Base-by-base conservation (phyloP, 2,329 filamentous ascomycete species). In the Coniochaeta sp. region DNA sequence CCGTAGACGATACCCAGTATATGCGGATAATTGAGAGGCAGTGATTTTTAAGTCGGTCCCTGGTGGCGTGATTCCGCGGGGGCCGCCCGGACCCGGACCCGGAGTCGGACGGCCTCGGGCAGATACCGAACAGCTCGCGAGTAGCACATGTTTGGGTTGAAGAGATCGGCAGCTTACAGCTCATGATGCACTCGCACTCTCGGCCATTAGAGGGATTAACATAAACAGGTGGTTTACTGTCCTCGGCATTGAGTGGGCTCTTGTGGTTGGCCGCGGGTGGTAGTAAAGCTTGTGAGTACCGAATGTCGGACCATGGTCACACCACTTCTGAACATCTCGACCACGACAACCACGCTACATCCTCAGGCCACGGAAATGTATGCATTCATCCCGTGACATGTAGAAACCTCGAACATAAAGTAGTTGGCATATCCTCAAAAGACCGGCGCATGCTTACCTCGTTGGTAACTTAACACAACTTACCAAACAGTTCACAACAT, bases 1-100 rank as follows among this genome's bases (percentile, higher is more conserved):
- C 27, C 27, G 26, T 45, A 54, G 53, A 58, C 55, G 58, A 60
- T 60, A 60, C 60, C 60, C 51, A 54, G 53, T 42, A 42, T 22
- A 42, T 24, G n/a, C 38, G 26, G 38, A 42, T 26, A 42, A 40
- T 4, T 22, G 5, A 26, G 20, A 42, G 18, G 20, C 38, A 18
- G 38, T 7, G 10, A 42, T 6, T 42, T 24, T 14, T 18, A 18
- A 13, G n/a, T 42, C 38, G 38, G 38, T 13, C 18, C 2, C 4
- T 6, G 22, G n/a, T 42, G 26, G 38, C 38, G 38, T 42, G 38
- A 42, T 24, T 14, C 18, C 20, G 22, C n/a, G n/a, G n/a, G n/a
- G n/a, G n/a, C n/a, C n/a, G n/a, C n/a, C n/a, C n/a, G n/a, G n/a
- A n/a, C n/a, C n/a, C n/a, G n/a, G n/a, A n/a, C n/a, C n/a, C n/a